A percentile compares a stretch with the other conserved stretches of the same genome.
These are phyloP conservation scores for Microcera coccophila DNA, from an alignment of 2,329 filamentous ascomycete species.

Conservation along the genomic window DNA sequence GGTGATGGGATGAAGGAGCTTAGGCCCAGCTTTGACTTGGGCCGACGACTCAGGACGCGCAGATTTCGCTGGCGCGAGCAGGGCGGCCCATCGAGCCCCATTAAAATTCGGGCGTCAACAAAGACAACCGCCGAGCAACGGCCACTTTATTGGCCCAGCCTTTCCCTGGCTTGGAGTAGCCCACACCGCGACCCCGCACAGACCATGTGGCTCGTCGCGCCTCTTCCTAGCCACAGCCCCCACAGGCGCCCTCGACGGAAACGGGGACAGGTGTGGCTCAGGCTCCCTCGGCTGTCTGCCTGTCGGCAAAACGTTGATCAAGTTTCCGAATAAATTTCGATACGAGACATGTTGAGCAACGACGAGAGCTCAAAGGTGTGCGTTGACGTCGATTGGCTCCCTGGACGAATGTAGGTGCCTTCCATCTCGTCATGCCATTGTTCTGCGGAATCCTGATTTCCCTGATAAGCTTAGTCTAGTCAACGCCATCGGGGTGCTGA, in stretches of 20 bases:
- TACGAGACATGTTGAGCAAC: conserved; percentile 9
- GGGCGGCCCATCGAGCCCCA: conserved; percentile 20
- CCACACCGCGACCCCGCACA: conserved; percentile 15
- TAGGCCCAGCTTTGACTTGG: not conserved
- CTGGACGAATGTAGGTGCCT: conserved; percentile 12
- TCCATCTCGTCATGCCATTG: not conserved
- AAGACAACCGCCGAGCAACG: conserved; percentile 56
- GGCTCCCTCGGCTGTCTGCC: no score
- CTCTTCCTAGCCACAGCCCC: conserved; percentile 6
- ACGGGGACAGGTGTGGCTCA: not conserved
- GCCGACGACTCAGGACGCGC: conserved; percentile 6
- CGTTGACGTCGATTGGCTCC: conserved; percentile 12
- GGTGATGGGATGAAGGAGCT: conserved; percentile 8
- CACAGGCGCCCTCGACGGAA: not conserved
- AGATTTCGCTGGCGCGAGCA: conserved; percentile 14
- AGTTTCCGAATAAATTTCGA: conserved; percentile 29
- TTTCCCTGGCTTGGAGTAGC: conserved; percentile 17
- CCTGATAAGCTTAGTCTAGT: conserved; percentile 4
- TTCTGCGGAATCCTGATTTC: no score
- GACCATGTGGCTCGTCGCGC: conserved; percentile 30
- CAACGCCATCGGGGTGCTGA: conserved; percentile 8
- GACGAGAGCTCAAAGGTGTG: conserved; percentile 16
- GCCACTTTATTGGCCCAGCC: conserved; percentile 40
- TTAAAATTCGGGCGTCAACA: conserved; percentile 42
- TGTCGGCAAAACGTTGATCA: conserved; percentile 26